Base-by-base conservation (phyloP, 139 green algal genomes). In the Volvox reticuliferus region DNA sequence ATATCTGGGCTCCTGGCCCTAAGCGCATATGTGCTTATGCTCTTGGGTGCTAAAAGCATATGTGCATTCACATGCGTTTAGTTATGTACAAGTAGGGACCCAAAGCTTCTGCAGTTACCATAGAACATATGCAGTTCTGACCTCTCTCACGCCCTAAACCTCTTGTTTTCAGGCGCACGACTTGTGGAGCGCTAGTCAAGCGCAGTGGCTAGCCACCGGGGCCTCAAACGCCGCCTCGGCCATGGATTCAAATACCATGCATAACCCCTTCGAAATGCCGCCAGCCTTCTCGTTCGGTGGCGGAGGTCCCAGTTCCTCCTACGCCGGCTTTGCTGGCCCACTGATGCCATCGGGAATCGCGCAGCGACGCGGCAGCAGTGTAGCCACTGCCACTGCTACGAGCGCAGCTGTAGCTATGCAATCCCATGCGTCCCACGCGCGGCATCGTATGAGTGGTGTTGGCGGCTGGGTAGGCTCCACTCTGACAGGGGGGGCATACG, bases 231-330 rank as follows among this genome's bases (percentile, higher is more conserved):
- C 6, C 75, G 32, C 75, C 75, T 81, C 75, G 32, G 28, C 75
- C 16, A 21, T 81, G 18, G 75, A 81, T 30, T 81, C 75, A 26
- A 61, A 24, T 35, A 55, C 75, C 32, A 61, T 50, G 32, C 32
- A 33, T 35, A 81, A 30, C 30, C 75, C 75, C 75, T 81, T 81
- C 13, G 75, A 36, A 20, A 61, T 30, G 9, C 75, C 75, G 13
- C 18, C 32, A 19, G 75, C 44, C 5, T 55, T 9, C 44, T 55
- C 12, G 12, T 18, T 61, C 13, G 75, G 30, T 35, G 71, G 28
- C 71, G 71, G 21, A 73, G 65, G 65, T 30, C 21, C 75, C 75
- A 81, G 75, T 35, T 81, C 75, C 32, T 81, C 75, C 75, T 81
- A 36, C 30, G 75, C 75, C 75, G 75, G 75, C 32, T 30, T 81